Evolutionary conservation across 1,139 yeast species (phyloP), one percentile per base, ranked within the genome.

Genomic region (Geotrichum bryndzae): DNA sequence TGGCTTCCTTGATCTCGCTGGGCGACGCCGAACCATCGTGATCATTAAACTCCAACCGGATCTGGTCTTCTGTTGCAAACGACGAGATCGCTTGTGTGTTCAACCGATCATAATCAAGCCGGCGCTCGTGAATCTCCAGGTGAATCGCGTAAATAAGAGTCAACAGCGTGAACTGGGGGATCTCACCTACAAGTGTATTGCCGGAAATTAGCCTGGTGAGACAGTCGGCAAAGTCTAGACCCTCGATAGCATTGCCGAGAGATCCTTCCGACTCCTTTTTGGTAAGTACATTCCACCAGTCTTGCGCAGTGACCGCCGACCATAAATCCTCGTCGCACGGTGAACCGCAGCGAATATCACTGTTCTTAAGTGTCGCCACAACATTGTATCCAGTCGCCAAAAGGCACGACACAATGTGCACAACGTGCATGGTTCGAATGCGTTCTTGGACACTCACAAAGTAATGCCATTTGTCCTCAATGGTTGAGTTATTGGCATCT

Each of bases 361-460:
- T 78, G n/a, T 84, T 81, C 61, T 80, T 81, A 66, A 84, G 71
- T 66, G 84, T 75, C 68, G 86, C 81, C 11, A 83, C 82, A 15
- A 84, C 76, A n/a, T 87, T 92, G 66, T 85, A 82, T 64, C 87
- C 79, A 2, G 89, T 81, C 0, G 91, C 84, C 70, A 90, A 81
- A 65, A 90, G 76, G 46, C 87, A 86, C 61, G 90, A 86, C 23
- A 91, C 79, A 69, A 88, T 80, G 68, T 90, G 85, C 59, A 91
- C 84, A 2, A 87, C 87, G 69, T 89, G 95, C 69, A 92, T 82
- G 0, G 97, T 90, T 69, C 97, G 81, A 61, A 91, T 89, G 68
- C 97, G 81, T 51, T 94, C 85, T 75, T 92, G 97, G 0, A 91
- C 88, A 70, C 82, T 77, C 50, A 90, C 80, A 69, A 91, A 92